These are phyloP conservation scores for Nemophila menziesii DNA, from an alignment of 257 asterid genomes.

Conservation along the genomic window DNA sequence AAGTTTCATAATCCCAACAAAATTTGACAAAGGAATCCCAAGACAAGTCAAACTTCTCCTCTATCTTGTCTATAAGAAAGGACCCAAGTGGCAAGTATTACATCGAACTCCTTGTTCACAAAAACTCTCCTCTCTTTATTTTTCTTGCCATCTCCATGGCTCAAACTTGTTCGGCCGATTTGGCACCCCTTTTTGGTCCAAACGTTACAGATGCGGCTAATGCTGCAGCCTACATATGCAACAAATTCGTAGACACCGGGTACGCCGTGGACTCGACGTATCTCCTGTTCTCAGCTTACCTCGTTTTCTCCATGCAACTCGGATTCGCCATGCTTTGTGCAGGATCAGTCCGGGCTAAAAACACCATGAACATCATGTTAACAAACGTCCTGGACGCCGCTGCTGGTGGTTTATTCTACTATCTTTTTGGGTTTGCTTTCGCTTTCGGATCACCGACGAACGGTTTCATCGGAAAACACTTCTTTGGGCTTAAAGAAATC, in stretches of 20 bases:
- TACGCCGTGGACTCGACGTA: constrained; percentile 40
- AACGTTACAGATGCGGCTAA: constrained; percentile 13
- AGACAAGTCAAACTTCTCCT: background rate
- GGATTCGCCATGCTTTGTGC: constrained; percentile 54
- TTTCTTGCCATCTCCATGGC: background rate
- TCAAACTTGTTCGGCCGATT: background rate
- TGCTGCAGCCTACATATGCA: constrained; percentile 32
- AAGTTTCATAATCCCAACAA: background rate
- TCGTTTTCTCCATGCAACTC: constrained; percentile 52
- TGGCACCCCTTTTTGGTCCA: background rate
- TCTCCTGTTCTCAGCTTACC: constrained; percentile 49
- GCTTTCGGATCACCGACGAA: constrained; percentile 40
- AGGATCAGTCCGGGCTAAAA: constrained; percentile 41
- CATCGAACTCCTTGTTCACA: background rate
- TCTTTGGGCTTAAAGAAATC: constrained; percentile 27
- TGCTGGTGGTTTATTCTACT: constrained; percentile 40
- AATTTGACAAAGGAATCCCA: background rate
- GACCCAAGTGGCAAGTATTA: background rate
- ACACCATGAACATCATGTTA: constrained; percentile 42
- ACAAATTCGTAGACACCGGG: constrained; percentile 24
- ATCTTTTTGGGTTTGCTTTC: constrained; percentile 39
- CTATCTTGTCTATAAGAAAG: background rate
- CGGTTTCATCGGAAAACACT: constrained; percentile 40
- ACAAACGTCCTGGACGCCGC: constrained; percentile 42
- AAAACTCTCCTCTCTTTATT: background rate